Percentiles rank a stretch among this genome's conserved stretches.
Conservation (phyloP, 164 flowering plant species). For the Tinospora cordifolia region DNA sequence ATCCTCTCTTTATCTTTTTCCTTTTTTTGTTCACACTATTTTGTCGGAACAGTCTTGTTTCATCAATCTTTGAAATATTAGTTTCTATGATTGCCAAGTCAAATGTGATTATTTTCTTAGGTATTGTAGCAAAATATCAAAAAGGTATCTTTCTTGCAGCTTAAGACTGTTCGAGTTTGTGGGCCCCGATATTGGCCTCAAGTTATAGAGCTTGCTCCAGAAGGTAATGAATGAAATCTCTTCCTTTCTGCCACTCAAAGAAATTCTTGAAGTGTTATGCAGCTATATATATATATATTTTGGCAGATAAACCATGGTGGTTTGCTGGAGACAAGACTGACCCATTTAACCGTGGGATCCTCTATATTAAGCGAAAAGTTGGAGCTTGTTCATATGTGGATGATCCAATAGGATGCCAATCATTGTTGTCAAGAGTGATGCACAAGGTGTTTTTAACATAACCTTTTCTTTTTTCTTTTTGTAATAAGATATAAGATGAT, state of each 20-base stretch:
- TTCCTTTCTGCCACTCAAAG: background rate
- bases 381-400: conserved; percentile 95
- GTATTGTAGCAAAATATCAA: background rate
- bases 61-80: background rate
- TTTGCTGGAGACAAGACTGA: conserved; percentile 48
- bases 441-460: conserved; percentile 57
- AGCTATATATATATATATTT: conserved; percentile 1
- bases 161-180: conserved; percentile 75
- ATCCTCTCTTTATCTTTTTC: background rate
- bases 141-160: conserved; percentile 32
- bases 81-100: background rate
- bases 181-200: conserved; percentile 98
- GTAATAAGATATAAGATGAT: too few species aligned
- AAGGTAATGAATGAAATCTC: conserved; percentile 37
- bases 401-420: conserved; percentile 92
- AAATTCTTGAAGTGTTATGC: background rate
- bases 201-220: conserved; percentile 64
- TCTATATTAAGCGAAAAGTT: conserved; percentile 83
- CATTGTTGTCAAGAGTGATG: conserved; percentile 85
- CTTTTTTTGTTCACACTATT: background rate
- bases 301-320: conserved; percentile 87
- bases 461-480: too few species aligned
- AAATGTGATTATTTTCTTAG: background rate
- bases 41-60: background rate
- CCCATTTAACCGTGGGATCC: conserved; percentile 80